Evolutionary conservation across 164 flowering plant genomes (phyloP).

Genomic region (Umbellularia californica): DNA sequence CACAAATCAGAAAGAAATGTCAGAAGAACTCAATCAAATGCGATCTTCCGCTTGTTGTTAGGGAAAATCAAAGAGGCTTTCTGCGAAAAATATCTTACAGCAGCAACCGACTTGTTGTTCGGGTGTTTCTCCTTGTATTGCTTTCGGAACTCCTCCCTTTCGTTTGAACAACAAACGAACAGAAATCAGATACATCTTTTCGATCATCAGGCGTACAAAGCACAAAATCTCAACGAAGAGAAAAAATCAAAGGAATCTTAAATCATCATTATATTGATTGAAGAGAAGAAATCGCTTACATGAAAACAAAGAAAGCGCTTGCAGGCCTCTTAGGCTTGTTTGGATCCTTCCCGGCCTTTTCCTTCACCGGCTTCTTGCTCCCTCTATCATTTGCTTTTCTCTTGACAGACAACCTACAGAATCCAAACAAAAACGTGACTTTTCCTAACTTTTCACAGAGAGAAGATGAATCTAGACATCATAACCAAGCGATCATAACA

Average conservation of each 20-base stretch:
- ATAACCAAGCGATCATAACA: neutral
- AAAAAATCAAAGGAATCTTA: neutral
- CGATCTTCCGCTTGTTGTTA: neutral
- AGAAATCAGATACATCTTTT: too few relatives aligned
- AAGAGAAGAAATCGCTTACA: conserved; percentile 25
- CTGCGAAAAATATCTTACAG: conserved; percentile 29
- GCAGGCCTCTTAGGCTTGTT: conserved; percentile 87
- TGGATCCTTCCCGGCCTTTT: conserved; percentile 70
- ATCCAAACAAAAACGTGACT: neutral
- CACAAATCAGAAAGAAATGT: neutral
- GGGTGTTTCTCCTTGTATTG: conserved; percentile 58
- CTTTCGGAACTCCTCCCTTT: conserved; percentile 65
- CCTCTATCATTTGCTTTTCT: conserved; percentile 25
- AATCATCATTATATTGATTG: too few relatives aligned
- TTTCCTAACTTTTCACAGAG: neutral
- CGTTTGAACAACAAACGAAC: neutral
- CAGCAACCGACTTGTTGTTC: conserved; percentile 57
- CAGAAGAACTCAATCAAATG: neutral
- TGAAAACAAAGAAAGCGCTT: conserved; percentile 82
- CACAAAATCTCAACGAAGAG: neutral
- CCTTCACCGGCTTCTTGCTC: conserved; percentile 34
- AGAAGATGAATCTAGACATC: neutral
- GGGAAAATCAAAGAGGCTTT: neutral
- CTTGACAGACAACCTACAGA: conserved; percentile 49
- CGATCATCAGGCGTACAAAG: too few relatives aligned